Evolutionary conservation across 1,284 basidiomycete genomes (phyloP).

Genomic region (Acaromyces ingoldii): DNA sequence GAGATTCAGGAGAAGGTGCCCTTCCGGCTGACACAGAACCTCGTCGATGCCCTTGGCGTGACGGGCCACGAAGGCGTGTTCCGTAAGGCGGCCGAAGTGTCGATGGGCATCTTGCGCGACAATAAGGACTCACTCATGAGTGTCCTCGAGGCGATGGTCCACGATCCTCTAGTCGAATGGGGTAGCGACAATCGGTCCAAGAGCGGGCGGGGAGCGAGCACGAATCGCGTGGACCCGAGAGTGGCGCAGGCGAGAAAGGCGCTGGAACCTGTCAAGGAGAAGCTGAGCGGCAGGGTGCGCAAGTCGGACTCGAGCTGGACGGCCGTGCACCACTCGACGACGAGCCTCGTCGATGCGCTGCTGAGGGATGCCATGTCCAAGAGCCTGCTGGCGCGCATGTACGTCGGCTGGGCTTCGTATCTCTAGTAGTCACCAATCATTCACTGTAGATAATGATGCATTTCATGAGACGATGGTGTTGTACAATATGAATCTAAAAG

Average conservation of each 20-base stretch:
- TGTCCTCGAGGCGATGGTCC: constrained; percentile 93
- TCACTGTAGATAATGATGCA: no score
- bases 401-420: no score
- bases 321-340: constrained; percentile 35
- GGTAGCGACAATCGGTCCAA: constrained; percentile 58
- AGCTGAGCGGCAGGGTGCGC: constrained; percentile 37
- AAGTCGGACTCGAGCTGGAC: constrained; percentile 8
- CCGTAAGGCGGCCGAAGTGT: constrained; percentile 86
- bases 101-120: constrained; percentile 76
- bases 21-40: constrained; percentile 90
- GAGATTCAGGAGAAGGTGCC: constrained; percentile 90
- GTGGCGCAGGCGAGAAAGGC: constrained; percentile 40
- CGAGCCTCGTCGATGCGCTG: constrained; percentile 46
- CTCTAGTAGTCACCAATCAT: no score
- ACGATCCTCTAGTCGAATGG: constrained; percentile 97
- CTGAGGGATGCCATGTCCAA: constrained; percentile 46
- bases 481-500: no score
- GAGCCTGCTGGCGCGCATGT: constrained; percentile 43
- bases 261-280: constrained; percentile 41
- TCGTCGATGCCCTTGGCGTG: constrained; percentile 87
- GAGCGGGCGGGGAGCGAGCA: neutral
- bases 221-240: constrained; percentile 25
- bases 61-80: constrained; percentile 92
- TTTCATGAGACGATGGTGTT: no score
- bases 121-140: constrained; percentile 94